Base-by-base conservation (phyloP, 192 early-diverging fungal species). In the Rhizophagus sp. region DNA sequence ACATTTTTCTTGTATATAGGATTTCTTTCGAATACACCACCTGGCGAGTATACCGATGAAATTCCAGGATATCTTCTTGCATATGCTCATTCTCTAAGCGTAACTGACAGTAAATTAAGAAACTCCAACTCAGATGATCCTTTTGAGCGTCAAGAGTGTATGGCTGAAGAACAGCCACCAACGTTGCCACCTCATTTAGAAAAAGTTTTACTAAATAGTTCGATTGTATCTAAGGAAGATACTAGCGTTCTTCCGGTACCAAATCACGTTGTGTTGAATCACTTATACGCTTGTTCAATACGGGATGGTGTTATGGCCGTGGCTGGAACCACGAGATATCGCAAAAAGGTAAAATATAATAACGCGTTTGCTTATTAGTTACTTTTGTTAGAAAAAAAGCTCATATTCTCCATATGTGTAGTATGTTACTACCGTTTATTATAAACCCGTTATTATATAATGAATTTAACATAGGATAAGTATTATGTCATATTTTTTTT, bases 291-390 rank as follows among this genome's bases (percentile, higher is more conserved):
- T 8, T 97, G 95, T 81, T 95, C 94, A 13, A 98, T 99, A 72
- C 91, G 94, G 76, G 95, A 98, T 76, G 95, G 96, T 19, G 97
- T 99, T 22, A 95, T 99, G 94, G 97, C 97, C 17, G 87, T 99
- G 61, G 93, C 93, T 36, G 91, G 89, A 34, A 98, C 98, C 13
- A 90, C 94, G 44, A 90, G 97, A 74, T 99, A 99, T 83, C 88
- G 95, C 70, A 95, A 95, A 79, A 99, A 99, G 93, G 86, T 85
- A 76, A 80, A 25, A 30, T n/a, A 73, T 36, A n/a, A 66, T 4
- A 39, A 41, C 6, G 6, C 13, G 17, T 8, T 11, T 64, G 10
- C 12, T 24, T 22, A 50, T 57, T 73, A 24, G 19, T 30, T 70
- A 36, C 25, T 24, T 25, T 1, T 22, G 24, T 62, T 80, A 47